Evolutionary conservation across 495 filamentous ascomycete genomes (phyloP), one percentile per base, ranked within the genome.

Genomic region (Usnea hakonensis): DNA sequence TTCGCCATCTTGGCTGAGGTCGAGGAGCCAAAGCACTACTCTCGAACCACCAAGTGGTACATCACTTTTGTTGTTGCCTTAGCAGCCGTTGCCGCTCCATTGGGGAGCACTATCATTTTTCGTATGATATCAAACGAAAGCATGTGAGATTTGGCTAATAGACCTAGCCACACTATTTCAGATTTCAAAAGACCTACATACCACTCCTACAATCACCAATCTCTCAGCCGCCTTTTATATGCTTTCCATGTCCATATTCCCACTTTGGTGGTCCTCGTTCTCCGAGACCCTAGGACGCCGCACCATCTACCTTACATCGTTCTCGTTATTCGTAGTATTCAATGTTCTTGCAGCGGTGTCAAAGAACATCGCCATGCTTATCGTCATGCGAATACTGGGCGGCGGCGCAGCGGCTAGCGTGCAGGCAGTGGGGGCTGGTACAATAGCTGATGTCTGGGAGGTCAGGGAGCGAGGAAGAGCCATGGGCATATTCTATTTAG

Each of bases 401-500:
- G 93, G 93, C 44, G 93, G 90, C 36, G 89, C 90, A 7, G 84
- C 91, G 16, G 92, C 91, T 1, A 89, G 86, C 1, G 92, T 96
- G 0, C 93, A 97, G 69, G 90, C 63, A 26, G 91, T 96, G 30
- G 93, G 93, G 23, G 93, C 93, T 19, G 93, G 93, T 19, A 95
- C 91, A 3, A 91, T 96, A 48, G 88, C 93, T 14, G 92, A 96
- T 74, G 81, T 96, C 2, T 97, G 92, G 93, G 89, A 93, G 61
- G 70, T 85, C 1, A 81, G 78, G 26, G 88, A 96, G 71, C 78
- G 92, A 60, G 93, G 93, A 9, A 77, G 77, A 28, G 92, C 91
- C n/a, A 96, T 97, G 90, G 87, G 90, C 3, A 83, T 90, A 28
- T 97, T 96, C 73, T 97, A 95, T 63, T 79, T 96, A 0, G 93